phyloP scores from a whole-genome alignment of 805 yeast species.

The Candida orba region DNA sequence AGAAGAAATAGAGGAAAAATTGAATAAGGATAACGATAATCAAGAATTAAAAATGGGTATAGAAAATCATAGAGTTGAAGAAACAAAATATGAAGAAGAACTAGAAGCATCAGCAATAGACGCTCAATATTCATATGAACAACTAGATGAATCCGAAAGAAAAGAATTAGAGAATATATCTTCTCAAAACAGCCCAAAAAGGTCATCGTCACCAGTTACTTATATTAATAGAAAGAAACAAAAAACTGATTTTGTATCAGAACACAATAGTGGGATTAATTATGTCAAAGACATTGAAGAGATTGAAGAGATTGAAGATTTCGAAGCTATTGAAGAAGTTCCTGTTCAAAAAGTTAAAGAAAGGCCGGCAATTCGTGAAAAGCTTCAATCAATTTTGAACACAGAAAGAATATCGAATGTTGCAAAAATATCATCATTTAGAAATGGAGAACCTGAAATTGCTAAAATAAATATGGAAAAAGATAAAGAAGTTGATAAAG shows the following conservation, averaged over 20 bases:
- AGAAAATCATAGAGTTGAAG: neutral
- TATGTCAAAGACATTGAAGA: too few relatives aligned
- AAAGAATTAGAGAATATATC: neutral
- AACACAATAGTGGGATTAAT: too few relatives aligned
- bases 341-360: neutral
- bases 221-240: too few relatives aligned
- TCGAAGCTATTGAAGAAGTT: neutral
- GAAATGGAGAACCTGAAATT: constrained; percentile 1
- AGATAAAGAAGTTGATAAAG: constrained; percentile 2
- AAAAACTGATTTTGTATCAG: too few relatives aligned
- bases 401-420: constrained; percentile 1
- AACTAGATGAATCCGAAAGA: neutral
- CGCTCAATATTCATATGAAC: neutral
- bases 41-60: neutral
- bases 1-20: neutral
- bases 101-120: neutral
- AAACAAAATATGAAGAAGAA: neutral
- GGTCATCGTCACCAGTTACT: too few relatives aligned
- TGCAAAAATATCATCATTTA: constrained; percentile 9
- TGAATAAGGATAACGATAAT: too few relatives aligned
- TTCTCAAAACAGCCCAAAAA: neutral
- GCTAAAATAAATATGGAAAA: neutral
- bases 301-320: neutral
- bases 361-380: neutral
- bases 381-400: constrained; percentile 1